Percentiles rank a stretch among this genome's conserved stretches.
These are phyloP conservation scores for Achaetomium macrosporum DNA, from an alignment of 2,329 filamentous ascomycete genomes.

Conservation along the genomic window DNA sequence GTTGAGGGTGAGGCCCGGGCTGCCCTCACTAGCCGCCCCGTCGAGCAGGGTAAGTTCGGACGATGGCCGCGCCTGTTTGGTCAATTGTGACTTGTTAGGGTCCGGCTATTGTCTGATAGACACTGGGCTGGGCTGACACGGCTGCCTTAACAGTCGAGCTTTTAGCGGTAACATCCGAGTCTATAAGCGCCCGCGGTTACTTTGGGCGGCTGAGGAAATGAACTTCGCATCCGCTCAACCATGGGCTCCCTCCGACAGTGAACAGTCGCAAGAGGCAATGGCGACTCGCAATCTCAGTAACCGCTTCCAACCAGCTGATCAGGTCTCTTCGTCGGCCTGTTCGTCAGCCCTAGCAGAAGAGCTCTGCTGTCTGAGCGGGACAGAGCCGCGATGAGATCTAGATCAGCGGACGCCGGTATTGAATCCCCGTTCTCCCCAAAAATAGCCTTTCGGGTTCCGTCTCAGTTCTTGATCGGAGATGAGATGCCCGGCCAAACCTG, in stretches of 20 bases:
- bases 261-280: background rate
- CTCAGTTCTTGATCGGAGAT: background rate
- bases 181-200: slow-evolving; percentile 7
- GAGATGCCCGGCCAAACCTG: background rate
- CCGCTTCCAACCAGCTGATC: slow-evolving; percentile 14
- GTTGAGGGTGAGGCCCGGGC: background rate
- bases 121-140: background rate
- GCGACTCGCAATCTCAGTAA: slow-evolving; percentile 16
- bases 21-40: slow-evolving; percentile 10
- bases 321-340: background rate
- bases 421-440: background rate
- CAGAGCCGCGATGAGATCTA: slow-evolving; percentile 6
- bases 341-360: slow-evolving; percentile 5
- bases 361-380: slow-evolving; percentile 7
- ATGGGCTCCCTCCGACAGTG: slow-evolving; percentile 12
- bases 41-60: background rate
- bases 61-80: background rate
- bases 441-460: background rate
- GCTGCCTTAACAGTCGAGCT: background rate
- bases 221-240: slow-evolving; percentile 13
- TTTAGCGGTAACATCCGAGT: background rate
- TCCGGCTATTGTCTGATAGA: background rate
- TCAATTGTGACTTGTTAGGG: background rate
- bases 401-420: slow-evolving; percentile 13
- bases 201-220: slow-evolving; percentile 14